Evolutionary conservation across 805 yeast species (phyloP).

Genomic region (Ogataea paradorogensis): DNA sequence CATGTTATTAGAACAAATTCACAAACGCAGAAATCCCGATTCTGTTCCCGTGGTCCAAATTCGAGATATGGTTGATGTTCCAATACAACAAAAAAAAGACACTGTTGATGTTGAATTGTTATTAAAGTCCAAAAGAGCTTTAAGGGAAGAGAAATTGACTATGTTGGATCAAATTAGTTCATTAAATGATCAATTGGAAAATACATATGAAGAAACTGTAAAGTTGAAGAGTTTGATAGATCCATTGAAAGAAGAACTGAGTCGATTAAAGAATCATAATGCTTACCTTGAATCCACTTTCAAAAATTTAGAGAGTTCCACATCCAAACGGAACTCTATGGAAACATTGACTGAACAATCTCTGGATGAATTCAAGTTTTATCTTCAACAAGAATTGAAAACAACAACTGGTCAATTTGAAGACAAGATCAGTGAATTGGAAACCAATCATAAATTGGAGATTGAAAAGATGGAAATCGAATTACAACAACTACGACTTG

Average conservation of each 20-base stretch:
- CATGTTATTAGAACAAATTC: slow-evolving; percentile 18
- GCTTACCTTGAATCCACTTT: neutral
- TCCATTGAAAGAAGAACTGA: slow-evolving; percentile 4
- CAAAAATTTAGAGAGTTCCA: neutral
- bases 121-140: neutral
- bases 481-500: neutral
- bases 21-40: slow-evolving; percentile 24
- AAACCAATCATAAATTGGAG: neutral
- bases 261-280: neutral
- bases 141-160: neutral
- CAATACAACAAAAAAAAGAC: no score
- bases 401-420: neutral
- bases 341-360: neutral
- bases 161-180: neutral
- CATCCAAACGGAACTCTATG: neutral
- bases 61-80: no score
- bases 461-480: slow-evolving; percentile 2
- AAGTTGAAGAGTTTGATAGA: neutral
- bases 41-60: no score
- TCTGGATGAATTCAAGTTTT: neutral
- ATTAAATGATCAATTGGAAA: neutral
- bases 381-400: neutral
- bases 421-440: neutral
- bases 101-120: neutral
- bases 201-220: neutral